Percentiles rank a stretch among this genome's conserved stretches.
Evolutionary conservation across 306 rosid genomes (phyloP).

Genomic region (Lathyrus oleraceus): DNA sequence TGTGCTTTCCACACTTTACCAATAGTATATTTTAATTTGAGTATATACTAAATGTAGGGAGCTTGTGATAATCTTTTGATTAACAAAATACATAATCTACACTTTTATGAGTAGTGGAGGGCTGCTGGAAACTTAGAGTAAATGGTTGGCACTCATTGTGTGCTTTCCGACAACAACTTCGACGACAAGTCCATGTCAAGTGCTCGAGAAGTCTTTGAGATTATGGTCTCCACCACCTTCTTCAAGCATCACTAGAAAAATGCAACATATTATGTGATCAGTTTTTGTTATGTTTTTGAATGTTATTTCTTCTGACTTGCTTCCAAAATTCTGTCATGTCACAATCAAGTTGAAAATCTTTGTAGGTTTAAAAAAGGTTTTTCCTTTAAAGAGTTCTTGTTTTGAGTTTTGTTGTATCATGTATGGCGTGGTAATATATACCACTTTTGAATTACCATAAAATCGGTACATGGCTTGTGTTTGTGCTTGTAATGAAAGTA

Average conservation of each 20-base stretch:
- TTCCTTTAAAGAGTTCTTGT: background rate
- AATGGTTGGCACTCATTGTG: too few relatives aligned
- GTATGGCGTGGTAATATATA: too few relatives aligned
- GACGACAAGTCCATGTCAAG: conserved; percentile 14
- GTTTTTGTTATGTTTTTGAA: background rate
- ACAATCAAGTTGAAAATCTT: background rate
- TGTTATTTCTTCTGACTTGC: background rate
- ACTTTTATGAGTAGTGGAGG: too few relatives aligned
- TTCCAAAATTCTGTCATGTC: background rate
- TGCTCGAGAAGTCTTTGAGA: background rate
- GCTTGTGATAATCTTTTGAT: too few relatives aligned
- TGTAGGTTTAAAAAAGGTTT: background rate
- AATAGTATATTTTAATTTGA: too few relatives aligned
- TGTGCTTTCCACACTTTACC: too few relatives aligned
- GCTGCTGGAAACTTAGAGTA: too few relatives aligned
- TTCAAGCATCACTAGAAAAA: background rate
- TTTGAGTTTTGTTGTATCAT: background rate
- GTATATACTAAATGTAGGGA: too few relatives aligned
- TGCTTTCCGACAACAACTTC: too few relatives aligned
- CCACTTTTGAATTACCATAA: too few relatives aligned
- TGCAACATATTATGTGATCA: background rate
- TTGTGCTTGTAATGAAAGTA: background rate
- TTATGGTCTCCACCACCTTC: background rate
- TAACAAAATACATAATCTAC: too few relatives aligned
- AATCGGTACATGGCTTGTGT: too few relatives aligned